A percentile compares a stretch with the other conserved stretches of the same genome.
Conservation (phyloP, 495 filamentous ascomycete species). For the Penicillium bovifimosum region DNA sequence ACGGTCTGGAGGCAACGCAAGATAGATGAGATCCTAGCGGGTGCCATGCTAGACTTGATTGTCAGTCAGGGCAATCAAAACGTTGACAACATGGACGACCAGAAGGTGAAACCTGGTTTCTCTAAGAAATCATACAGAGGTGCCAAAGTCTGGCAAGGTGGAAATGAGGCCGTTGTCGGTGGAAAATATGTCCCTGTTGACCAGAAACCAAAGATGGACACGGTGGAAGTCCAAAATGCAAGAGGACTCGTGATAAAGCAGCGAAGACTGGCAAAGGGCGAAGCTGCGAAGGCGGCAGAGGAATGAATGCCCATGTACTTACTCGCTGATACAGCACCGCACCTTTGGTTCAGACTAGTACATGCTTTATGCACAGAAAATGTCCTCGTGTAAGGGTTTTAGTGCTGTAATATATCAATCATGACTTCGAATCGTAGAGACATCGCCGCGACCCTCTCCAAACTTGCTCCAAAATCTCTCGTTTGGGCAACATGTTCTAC, state of each 20-base stretch:
- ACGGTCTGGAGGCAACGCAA: conserved; percentile 72
- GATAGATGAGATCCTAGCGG: conserved; percentile 80
- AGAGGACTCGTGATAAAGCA: conserved; percentile 70
- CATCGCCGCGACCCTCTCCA: conserved; percentile 74
- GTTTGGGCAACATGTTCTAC: conserved; percentile 61
- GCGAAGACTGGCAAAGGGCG: conserved; percentile 28
- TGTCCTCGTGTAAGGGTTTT: background rate
- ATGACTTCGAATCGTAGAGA: conserved; percentile 62
- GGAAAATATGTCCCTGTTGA: conserved; percentile 71
- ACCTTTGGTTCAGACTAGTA: background rate
- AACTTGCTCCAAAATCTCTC: conserved; percentile 71
- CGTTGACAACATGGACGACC: conserved; percentile 16
- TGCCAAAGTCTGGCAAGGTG: conserved; percentile 68
- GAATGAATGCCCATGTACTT: conserved; percentile 13
- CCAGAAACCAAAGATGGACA: conserved; percentile 56
- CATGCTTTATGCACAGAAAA: background rate
- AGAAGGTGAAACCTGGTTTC: conserved; percentile 20
- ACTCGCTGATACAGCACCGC: background rate
- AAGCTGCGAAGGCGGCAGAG: conserved; percentile 13
- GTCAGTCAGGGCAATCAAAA: conserved; percentile 45
- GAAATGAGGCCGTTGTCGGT: conserved; percentile 48
- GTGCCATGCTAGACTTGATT: conserved; percentile 58
- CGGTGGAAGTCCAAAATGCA: conserved; percentile 68
- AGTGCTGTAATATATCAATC: conserved; percentile 19
- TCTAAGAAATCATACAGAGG: conserved; percentile 31